Evolutionary conservation across 2,329 filamentous ascomycete genomes (phyloP).

Genomic region (Alternaria conjuncta): DNA sequence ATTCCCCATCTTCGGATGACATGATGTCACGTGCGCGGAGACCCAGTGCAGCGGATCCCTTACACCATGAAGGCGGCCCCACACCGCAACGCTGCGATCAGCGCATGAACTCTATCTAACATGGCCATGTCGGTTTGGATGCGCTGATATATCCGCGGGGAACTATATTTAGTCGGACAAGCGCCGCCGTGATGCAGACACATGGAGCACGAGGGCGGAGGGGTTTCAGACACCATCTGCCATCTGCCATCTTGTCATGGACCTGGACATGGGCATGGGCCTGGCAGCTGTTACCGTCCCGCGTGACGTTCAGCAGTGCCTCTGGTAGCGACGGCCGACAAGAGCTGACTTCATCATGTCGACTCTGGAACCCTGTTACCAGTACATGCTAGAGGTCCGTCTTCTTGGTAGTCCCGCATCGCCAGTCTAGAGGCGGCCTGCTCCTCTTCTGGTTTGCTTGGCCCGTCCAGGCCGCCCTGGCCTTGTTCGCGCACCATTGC

Average conservation of each 20-base stretch:
- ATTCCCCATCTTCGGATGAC: slow-evolving; percentile 12
- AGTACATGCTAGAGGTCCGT: neutral
- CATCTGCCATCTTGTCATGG: slow-evolving; percentile 3
- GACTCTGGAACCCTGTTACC: neutral
- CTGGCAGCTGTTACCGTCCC: slow-evolving; percentile 7
- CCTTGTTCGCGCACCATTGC: neutral
- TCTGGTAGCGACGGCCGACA: neutral
- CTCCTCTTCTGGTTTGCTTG: slow-evolving; percentile 1
- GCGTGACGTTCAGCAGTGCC: neutral
- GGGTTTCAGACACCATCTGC: slow-evolving; percentile 11
- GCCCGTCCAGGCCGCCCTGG: neutral
- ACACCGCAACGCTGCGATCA: slow-evolving; percentile 8
- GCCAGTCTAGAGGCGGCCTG: slow-evolving; percentile 9
- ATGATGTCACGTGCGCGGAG: slow-evolving; percentile 10
- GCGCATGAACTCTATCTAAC: neutral
- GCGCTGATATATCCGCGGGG: neutral
- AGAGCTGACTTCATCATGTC: neutral
- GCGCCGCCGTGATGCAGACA: neutral
- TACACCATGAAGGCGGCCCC: slow-evolving; percentile 8
- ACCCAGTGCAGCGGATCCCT: slow-evolving; percentile 3
- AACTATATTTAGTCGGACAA: neutral
- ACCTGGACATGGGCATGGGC: neutral
- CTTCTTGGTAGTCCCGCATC: neutral
- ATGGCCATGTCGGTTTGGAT: neutral
- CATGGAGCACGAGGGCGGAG: neutral